Conservation (phyloP, 345 rosid genomes). For the Hirschfeldia incana region DNA sequence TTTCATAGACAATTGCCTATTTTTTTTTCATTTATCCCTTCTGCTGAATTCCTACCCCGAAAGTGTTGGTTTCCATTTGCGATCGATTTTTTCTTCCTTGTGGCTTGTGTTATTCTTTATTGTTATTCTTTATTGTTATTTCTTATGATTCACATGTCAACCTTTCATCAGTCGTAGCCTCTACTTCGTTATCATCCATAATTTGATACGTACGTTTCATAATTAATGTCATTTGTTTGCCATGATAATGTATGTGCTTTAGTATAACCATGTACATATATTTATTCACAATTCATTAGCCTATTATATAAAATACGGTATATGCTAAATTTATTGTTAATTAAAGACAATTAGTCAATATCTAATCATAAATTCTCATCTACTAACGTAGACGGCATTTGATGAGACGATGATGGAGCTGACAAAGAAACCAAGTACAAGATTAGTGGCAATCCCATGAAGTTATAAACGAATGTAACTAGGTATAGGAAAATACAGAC, state of each 20-base stretch:
- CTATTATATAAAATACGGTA: neutral
- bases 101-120: neutral
- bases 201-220: neutral
- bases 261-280: neutral
- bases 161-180: neutral
- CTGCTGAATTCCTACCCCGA: neutral
- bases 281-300: neutral
- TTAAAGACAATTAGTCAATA: neutral
- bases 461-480: neutral
- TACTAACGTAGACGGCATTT: neutral
- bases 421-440: neutral
- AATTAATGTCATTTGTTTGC: neutral
- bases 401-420: neutral
- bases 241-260: neutral
- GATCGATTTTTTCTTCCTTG: neutral
- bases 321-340: neutral
- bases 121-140: neutral
- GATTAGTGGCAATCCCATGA: neutral
- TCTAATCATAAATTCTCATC: neutral
- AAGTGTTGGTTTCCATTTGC: neutral
- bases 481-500: neutral
- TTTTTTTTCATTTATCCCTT: neutral
- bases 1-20: no score
- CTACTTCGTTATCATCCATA: neutral
- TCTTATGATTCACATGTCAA: neutral